Base-by-base conservation (phyloP, 116 monocot genomes). In the Phalaenopsis hybrid region DNA sequence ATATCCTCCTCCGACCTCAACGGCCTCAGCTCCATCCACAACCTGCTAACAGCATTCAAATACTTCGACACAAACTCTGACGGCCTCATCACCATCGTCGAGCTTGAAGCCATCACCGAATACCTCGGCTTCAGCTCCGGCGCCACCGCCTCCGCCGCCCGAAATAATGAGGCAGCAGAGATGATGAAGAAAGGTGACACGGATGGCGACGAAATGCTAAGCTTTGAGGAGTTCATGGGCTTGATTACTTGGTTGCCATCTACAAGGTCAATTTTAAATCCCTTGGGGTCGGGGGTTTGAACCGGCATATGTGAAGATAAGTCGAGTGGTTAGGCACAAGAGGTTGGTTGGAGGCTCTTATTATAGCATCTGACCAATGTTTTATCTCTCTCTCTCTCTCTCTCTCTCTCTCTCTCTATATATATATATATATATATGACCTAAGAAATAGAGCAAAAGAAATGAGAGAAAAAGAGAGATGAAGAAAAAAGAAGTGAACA, bases 1-100 rank as follows among this genome's bases (percentile, higher is more conserved):
- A 73, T 82, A 44, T 63, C 83, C 68, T 15, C 79, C 28, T 55
- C 55, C 3, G 79, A 74, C 57, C 59, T 87, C 8, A 89, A 88
- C 44, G 78, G 83, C 3, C 76, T 91, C 69, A 81, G 80, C 79
- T 81, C 85, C 81, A 33, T 87, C 79, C 83, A 51, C 81, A 78
- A 52, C 83, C 67, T 91, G 73, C 59, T 91, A 33, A 85, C 87
- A 69, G 89, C 87, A 2, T 91, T 91, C 85, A 77, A 46, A 58
- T 83, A 89, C 77, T 91, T 91, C 59, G 91, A 91, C 80, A 80
- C 87, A 33, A 78, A 91, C 85, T 77, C 49, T 83, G 87, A 91
- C 74, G 89, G 89, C 5, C 81, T 72, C 65, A 83, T 91, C 83
- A 85, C 83, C 75, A 51, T 44, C 0, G 82, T 72, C 8, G 91